Base-by-base conservation (phyloP, 345 rosid species). In the Ceriops tagal region DNA sequence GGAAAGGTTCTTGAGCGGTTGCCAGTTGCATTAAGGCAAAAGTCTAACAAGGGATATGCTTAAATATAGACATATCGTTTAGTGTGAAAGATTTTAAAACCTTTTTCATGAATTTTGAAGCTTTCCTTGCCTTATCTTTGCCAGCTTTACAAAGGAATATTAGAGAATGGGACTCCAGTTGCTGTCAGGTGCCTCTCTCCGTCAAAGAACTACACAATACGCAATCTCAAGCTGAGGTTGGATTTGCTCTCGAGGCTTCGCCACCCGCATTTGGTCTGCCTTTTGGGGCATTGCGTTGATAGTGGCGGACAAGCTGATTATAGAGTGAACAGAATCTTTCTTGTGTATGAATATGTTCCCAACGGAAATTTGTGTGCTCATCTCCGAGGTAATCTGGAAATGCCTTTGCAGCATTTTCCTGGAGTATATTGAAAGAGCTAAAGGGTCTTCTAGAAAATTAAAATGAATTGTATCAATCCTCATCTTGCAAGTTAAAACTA, bases 231-330 rank as follows among this genome's bases (percentile, higher is more conserved):
- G 53, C 75, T 84, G 52, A 75, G 88, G 67, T 57, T 84, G 75
- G 85, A 84, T 71, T 69, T 84, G 79, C 81, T 84, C 13, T 73
- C 84, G 58, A 84, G 69, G 80, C 85, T 80, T 67, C 81, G 88
- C 27, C 85, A 84, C 63, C 88, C 82, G 0, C 73, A 84, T 69
- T 60, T 84, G 81, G 85, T 82, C 55, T 84, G 88, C 81, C 84
- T 82, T 59, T 34, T 82, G 76, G 88, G 88, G 61, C 82, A 84
- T 76, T 84, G 88, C 75, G 78, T 78, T 34, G 88, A 84, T 67
- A 64, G 71, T 24, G 76, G 75, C 6, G 80, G 77, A 37, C 75
- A 30, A 67, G 82, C 75, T 71, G 80, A 71, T 31, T 80, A 72
- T 68, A 77, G 73, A 28, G 82, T 80, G 52, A 78, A 76, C 58